Conservation (phyloP, 306 rosid species). For the Prunus davidiana region DNA sequence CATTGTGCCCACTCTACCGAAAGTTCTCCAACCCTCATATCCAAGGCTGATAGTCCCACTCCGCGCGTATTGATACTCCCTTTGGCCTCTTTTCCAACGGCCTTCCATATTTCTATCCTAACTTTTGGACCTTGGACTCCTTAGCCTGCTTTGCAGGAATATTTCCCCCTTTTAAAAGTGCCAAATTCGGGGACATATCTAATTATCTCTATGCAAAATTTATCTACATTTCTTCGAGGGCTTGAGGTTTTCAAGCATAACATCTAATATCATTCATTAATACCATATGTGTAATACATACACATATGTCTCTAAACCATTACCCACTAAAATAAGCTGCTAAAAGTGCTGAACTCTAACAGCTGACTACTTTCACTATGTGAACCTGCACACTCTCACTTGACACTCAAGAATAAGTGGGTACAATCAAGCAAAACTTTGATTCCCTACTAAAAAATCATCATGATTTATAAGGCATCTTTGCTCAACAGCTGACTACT, state of each 20-base stretch:
- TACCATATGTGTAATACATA: not conserved
- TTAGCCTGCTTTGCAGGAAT: no score
- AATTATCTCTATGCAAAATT: no score
- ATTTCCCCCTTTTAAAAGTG: no score
- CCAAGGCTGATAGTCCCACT: not conserved
- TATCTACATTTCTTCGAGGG: no score
- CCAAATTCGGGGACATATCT: no score
- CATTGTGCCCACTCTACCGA: not conserved
- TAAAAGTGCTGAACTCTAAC: not conserved
- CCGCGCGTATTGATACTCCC: no score
- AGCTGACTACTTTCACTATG: not conserved
- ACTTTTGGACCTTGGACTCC: no score
- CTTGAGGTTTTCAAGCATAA: no score
- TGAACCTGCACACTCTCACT: not conserved
- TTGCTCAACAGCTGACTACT: not conserved
- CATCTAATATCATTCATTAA: not conserved
- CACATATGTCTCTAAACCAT: not conserved
- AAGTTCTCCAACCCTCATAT: not conserved
- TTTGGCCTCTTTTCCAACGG: no score
- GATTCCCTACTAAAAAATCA: not conserved
- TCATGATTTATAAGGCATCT: not conserved
- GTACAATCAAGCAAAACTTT: not conserved
- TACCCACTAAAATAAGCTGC: not conserved
- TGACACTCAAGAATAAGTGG: not conserved
- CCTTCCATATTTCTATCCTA: no score